Percentiles rank a stretch among this genome's conserved stretches.
Evolutionary conservation across 345 rosid species (phyloP).

Genomic region (Melaleuca quinquenervia): DNA sequence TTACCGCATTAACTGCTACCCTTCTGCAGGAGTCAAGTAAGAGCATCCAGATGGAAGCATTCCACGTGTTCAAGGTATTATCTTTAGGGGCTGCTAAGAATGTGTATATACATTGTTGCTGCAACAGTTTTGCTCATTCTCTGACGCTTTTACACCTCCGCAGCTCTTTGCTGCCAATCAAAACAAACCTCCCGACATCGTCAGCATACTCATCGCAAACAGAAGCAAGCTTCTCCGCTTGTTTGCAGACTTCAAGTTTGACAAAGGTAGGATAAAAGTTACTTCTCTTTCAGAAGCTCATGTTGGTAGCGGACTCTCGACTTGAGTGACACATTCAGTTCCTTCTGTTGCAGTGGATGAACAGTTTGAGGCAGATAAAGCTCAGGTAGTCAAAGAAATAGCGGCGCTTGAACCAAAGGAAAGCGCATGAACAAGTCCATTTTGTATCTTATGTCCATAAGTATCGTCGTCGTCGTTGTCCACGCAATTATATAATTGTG

Average conservation of each 20-base stretch:
- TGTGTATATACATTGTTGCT: not conserved
- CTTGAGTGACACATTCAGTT: not conserved
- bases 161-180: constrained; percentile 81
- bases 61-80: constrained; percentile 91
- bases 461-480: not conserved
- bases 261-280: constrained; percentile 38
- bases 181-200: constrained; percentile 60
- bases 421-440: not conserved
- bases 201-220: constrained; percentile 48
- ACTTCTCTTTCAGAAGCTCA: not conserved
- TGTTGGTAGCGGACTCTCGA: not conserved
- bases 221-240: constrained; percentile 68
- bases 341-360: constrained; percentile 57
- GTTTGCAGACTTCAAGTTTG: constrained; percentile 58
- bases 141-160: not conserved
- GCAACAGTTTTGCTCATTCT: not conserved
- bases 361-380: constrained; percentile 92
- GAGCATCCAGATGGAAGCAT: constrained; percentile 93
- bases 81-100: not conserved
- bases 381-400: constrained; percentile 85
- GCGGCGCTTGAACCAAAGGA: constrained; percentile 55
- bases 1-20: not conserved
- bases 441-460: not conserved
- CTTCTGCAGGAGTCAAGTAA: constrained; percentile 78
- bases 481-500: not conserved